phyloP scores from a whole-genome alignment of 495 filamentous ascomycete species.

The Pseudotulostoma volvatum region DNA sequence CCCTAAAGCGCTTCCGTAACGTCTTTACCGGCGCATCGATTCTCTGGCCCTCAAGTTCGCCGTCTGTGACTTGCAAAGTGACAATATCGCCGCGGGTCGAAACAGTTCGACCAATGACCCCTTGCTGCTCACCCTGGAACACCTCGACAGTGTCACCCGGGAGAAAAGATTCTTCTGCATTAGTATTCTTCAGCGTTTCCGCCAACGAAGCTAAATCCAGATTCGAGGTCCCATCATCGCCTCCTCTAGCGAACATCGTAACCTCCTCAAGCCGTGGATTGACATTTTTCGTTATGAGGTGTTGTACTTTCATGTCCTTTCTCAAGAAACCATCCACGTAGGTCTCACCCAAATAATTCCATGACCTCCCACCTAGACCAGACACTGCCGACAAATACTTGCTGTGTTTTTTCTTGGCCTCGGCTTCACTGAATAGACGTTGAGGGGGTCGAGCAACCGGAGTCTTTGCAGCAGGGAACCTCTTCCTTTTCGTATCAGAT shows the following conservation, averaged over 20 bases:
- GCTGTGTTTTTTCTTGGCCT: slow-evolving; percentile 76
- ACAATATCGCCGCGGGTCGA: slow-evolving; percentile 89
- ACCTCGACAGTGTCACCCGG: slow-evolving; percentile 91
- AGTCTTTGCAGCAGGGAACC: slow-evolving; percentile 35
- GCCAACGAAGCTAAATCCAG: slow-evolving; percentile 82
- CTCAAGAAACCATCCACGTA: slow-evolving; percentile 88
- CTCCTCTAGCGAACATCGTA: slow-evolving; percentile 72
- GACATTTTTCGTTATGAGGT: slow-evolving; percentile 68
- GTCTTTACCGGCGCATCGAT: slow-evolving; percentile 89
- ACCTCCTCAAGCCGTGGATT: slow-evolving; percentile 92
- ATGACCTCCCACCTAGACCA: slow-evolving; percentile 50
- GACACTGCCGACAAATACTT: slow-evolving; percentile 44
- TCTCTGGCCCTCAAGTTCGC: slow-evolving; percentile 61
- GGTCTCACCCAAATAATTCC: slow-evolving; percentile 68
- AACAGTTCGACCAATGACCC: slow-evolving; percentile 67
- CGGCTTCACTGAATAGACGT: slow-evolving; percentile 80
- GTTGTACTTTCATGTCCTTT: slow-evolving; percentile 83
- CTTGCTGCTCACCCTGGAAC: slow-evolving; percentile 89
- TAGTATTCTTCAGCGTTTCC: slow-evolving; percentile 65
- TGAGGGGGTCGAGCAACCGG: slow-evolving; percentile 56
- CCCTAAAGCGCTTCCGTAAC: slow-evolving; percentile 79
- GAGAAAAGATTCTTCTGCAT: slow-evolving; percentile 62
- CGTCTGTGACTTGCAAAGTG: slow-evolving; percentile 70
- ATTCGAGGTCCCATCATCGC: slow-evolving; percentile 83
- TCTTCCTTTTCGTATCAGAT: slow-evolving; percentile 56